Base-by-base conservation (phyloP, 192 early-diverging fungal genomes). In the Phycomyces blakesleeanus region DNA sequence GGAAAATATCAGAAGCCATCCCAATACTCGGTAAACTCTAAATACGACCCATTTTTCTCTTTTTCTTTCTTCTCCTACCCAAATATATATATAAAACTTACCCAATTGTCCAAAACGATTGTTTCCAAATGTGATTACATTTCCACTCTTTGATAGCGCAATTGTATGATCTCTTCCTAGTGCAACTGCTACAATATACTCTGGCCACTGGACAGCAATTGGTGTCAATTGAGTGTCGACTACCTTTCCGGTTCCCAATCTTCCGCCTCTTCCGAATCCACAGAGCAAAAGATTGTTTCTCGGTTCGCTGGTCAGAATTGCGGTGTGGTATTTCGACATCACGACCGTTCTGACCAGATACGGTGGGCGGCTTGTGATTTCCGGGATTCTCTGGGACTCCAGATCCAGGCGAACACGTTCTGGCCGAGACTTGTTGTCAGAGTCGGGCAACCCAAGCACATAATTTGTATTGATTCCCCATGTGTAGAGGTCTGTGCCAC, bases 401-500 rank as follows among this genome's bases (percentile, higher is more conserved):
- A 68, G 18, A 55, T 42, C 64, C 71, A 40, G 82, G 53, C 54
- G 77, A 64, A 90, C 79, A 15, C 81, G 77, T 66, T 89, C 89
- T 14, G 90, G 90, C 9, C 75, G 72, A 15, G 75, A 63, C 16
- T 89, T 71, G 54, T 86, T 76, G 47, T 92, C 88, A 11, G 80
- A 76, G 57, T 88, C 87, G 2, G 72, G 68, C 29, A 89, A 86
- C 1, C 86, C 88, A 16, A 90, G 77, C 0, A 83, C 77, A 44
- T 83, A 87, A 63, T 87, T 89, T 22, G 83, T 72, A 40, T 92
- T 92, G 24, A 76, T 64, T 25, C 90, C 90, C 90, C 90, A 92
- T 1, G 85, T 88, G 69, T 87, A 92, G 0, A 91, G 57, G 40
- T 76, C 74, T 0, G 68, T 70, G 21, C 61, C 68, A 15, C 71